Base-by-base conservation (phyloP, 2,329 filamentous ascomycete genomes). In the Colletotrichum sp. region DNA sequence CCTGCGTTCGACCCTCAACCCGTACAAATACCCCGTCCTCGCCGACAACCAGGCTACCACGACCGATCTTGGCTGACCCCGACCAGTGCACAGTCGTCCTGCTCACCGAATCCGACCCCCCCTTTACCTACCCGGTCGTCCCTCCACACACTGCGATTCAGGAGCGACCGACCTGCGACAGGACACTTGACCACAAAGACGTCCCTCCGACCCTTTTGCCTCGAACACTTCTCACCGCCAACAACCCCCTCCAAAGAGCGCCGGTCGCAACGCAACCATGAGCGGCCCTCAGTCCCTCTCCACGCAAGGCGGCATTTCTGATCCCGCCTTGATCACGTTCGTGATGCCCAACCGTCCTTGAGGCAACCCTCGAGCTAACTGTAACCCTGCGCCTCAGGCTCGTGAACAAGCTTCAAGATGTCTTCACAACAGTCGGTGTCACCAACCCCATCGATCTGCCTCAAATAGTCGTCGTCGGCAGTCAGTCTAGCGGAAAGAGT, bases 391-490 rank as follows among this genome's bases (percentile, higher is more conserved):
- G 24, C 32, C 26, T 65, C 44, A 93, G 92, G 83, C 94, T 99
- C 81, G 97, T 99, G 85, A 99, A 99, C 90, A 99, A 98, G 90
- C 93, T 99, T 64, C 97, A 99, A 86, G 97, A 99, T 95, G 97
- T 99, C 81, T 99, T 99, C 85, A 94, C 96, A 78, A 99, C 97
- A 57, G 97, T 99, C 81, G 97, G 97, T 81, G 97, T 99, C 83
- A 97, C 98, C 92, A 99, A 99, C 87, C 97, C 97, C 78, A 99
- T 99, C 90, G 97, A 99, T 89, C 89, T 99, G 79, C 97, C 97
- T 71, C 97, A 99, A 89, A 99, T 99, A 85, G 96, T 94, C 80
- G 97, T 99, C 80, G 97, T 99, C 74, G 97, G 97, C 83, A 98
- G 96, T 86, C 97, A 99, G 89, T 99, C 97, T 24, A 98, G 96